Evolutionary conservation across 2,329 filamentous ascomycete species (phyloP), one percentile per base, ranked within the genome.

Genomic region (Trichoderma afroharzianum): DNA sequence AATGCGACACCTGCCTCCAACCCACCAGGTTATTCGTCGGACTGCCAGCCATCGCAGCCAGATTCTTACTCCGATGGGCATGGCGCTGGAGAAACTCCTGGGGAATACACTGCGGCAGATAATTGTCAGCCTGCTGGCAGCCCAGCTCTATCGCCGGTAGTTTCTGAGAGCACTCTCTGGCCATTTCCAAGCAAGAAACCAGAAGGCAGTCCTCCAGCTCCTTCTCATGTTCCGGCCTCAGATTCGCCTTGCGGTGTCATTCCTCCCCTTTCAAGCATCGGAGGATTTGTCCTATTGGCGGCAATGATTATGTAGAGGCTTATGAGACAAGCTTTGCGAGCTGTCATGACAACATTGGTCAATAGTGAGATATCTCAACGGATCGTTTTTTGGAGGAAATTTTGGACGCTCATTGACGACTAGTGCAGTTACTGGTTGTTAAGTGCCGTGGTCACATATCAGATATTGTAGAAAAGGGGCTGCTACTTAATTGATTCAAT

Each of bases 181-280:
- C 71, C 76, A 50, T 72, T 72, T 66, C 72, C 78, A 28, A 76
- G 74, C 33, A 62, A 71, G 11, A 72, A 71, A 6, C 71, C 75
- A 3, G 72, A 74, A 11, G 75, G 75, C 8, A 70, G 73, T 11
- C 75, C 76, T 8, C 74, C 75, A 18, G 68, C 74, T 11, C 79
- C 79, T 24, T 79, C 75, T 7, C 75, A 73, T 28, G 76, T 81
- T 3, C 73, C 73, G 6, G 73, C 76, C 5, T 80, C 80, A 3
- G 75, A 76, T 58, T 79, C 78, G 2, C 74, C 67, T 1, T 74
- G 71, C 18, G 74, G 74, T 24, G 73, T 73, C 3, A 57, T 77
- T 18, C 73, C 76, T 6, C 71, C 76, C 4, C 61, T 80, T 11
- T 61, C 71, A 7, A 73, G 68, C 2, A 72, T 81, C 50, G 73